phyloP scores from a whole-genome alignment of 768 basidiomycete species.

The Obba rivulosa region DNA sequence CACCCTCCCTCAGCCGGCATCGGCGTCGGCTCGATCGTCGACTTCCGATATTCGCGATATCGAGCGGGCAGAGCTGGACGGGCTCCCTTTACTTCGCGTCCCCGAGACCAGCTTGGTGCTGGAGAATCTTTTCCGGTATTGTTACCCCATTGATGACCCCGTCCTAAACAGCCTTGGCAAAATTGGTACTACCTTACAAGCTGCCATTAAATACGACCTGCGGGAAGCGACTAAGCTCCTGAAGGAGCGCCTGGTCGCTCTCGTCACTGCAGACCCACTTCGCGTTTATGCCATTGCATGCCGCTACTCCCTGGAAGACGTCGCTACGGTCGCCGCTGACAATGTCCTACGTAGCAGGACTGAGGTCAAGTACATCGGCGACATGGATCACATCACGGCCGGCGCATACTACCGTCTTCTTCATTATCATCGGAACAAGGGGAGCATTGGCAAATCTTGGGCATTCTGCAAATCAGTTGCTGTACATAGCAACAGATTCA shows the following conservation, averaged over 20 bases:
- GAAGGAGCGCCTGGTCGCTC: constrained; percentile 3
- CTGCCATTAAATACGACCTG: constrained; percentile 22
- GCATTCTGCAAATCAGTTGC: too few species aligned
- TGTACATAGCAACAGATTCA: too few species aligned
- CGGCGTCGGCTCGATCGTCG: too few species aligned
- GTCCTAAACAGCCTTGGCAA: not conserved
- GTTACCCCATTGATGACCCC: constrained; percentile 13
- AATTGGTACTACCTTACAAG: constrained; percentile 12
- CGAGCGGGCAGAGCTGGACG: constrained; percentile 22
- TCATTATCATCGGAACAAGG: too few species aligned
- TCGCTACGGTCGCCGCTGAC: not conserved
- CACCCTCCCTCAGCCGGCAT: constrained; percentile 38
- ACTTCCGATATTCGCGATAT: too few species aligned
- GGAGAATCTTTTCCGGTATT: constrained; percentile 17
- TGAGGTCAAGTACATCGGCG: not conserved
- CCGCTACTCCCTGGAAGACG: constrained; percentile 11
- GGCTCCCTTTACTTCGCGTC: constrained; percentile 19
- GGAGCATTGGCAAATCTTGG: too few species aligned
- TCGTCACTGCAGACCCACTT: constrained; percentile 2
- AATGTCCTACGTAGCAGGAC: too few species aligned
- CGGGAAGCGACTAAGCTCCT: constrained; percentile 4
- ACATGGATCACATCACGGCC: constrained; percentile 1
- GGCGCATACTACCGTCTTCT: constrained; percentile 4
- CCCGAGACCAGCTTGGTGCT: constrained; percentile 19
- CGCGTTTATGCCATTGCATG: constrained; percentile 14